A percentile compares a stretch with the other conserved stretches of the same genome.
These are phyloP conservation scores for Blastocystis sp. DNA, from an alignment of 352 stramenopile genomes.

Conservation along the genomic window DNA sequence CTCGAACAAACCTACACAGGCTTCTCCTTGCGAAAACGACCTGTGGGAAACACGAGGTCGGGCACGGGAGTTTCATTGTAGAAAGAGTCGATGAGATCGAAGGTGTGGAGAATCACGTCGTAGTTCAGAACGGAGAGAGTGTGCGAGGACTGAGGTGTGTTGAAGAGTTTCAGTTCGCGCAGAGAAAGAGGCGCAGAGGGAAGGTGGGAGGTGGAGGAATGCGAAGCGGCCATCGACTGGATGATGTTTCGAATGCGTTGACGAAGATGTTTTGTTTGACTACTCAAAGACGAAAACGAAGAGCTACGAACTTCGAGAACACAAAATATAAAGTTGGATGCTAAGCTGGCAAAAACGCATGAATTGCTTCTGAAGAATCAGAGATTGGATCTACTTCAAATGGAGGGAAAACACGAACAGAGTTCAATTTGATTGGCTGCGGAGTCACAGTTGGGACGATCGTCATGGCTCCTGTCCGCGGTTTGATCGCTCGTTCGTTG, in stretches of 20 bases:
- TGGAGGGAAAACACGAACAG: not conserved
- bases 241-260: not conserved
- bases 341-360: slow-evolving; percentile 32
- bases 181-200: not conserved
- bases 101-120: not conserved
- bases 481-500: not conserved
- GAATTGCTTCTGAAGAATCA: slow-evolving; percentile 13
- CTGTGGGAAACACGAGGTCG: not conserved
- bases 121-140: not conserved
- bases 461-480: not conserved
- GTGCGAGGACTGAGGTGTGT: not conserved
- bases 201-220: not conserved
- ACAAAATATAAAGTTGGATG: slow-evolving; percentile 25
- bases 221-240: not conserved
- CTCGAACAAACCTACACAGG: not conserved
- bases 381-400: slow-evolving; percentile 12
- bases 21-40: not conserved
- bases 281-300: not conserved
- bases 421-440: not conserved
- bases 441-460: not conserved
- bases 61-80: not conserved
- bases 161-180: not conserved
- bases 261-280: not conserved
- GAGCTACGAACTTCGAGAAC: not conserved
- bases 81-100: not conserved